Evolutionary conservation across 2,329 filamentous ascomycete genomes (phyloP).

Genomic region (Penicillium palitans): DNA sequence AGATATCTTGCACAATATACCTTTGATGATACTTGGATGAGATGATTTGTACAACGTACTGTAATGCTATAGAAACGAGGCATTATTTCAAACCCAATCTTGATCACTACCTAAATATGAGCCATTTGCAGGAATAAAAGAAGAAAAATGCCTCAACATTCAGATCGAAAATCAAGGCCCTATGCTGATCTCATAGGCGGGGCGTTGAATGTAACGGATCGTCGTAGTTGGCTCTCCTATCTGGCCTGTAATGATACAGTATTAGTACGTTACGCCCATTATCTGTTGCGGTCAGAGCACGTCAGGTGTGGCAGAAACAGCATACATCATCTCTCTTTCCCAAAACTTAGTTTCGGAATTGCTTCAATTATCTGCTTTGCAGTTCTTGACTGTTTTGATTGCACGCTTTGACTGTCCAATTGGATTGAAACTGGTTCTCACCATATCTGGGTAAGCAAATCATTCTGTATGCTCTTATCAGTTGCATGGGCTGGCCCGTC

Average conservation of each 20-base stretch:
- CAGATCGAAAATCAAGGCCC: constrained; percentile 6
- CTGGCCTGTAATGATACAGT: constrained; percentile 27
- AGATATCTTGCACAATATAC: not conserved
- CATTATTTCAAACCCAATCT: not conserved
- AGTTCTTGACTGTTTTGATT: constrained; percentile 3
- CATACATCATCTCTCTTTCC: constrained; percentile 35
- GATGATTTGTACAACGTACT: not conserved
- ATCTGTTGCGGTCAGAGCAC: constrained; percentile 32
- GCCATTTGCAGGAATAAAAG: not conserved
- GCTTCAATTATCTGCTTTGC: constrained; percentile 17
- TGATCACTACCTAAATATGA: not conserved
- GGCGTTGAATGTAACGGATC: not conserved
- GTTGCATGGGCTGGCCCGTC: not conserved
- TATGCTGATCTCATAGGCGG: constrained; percentile 7
- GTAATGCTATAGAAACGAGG: not conserved
- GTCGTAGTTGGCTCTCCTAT: constrained; percentile 1
- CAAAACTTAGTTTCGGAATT: constrained; percentile 13
- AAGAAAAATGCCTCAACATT: constrained; percentile 2
- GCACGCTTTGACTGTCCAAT: constrained; percentile 8
- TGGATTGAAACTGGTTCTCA: constrained; percentile 7
- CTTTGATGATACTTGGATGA: no score
- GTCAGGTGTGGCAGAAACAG: constrained; percentile 40
- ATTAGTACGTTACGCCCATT: constrained; percentile 11
- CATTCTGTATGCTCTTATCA: constrained; percentile 19
- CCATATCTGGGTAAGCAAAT: constrained; percentile 26